Evolutionary conservation across 805 yeast species (phyloP), one percentile per base, ranked within the genome.

Genomic region (Lachancea waltii): DNA sequence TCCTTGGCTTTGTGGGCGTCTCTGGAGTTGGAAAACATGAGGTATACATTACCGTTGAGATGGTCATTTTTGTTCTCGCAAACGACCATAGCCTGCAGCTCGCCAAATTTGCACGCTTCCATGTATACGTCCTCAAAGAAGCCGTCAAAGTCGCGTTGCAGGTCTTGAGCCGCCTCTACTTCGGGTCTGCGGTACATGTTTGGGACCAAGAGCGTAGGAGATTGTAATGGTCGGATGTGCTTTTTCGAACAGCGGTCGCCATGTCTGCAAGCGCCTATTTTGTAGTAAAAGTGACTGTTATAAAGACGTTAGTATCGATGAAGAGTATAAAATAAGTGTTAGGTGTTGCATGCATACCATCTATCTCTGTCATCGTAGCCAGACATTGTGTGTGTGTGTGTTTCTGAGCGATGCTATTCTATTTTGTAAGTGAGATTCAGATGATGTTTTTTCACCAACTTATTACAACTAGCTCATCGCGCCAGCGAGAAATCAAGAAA

Each of bases 261-360:
- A 58, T 89, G 96, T 43, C 96, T 70, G 53, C 97, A 89, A 0
- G 95, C 94, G 0, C 97, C 97, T 21, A 86, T 84, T 56, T 81
- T 85, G 45, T 72, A 68, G 54, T 79, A 86, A 55, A 87, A 87
- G 26, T 75, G 65, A 47, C 81, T 74, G 16, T 31, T 26, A 13
- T 9, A 20, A 27, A 29, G 25, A 26, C 24, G 46, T 41, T 41
- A 34, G 41, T 42, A 37, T 18, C 5, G 10, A 4, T 28, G 16
- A 11, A 7, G 13, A 9, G 33, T 6, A 7, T 21, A 15, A 27
- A 23, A 17, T 13, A 17, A 32, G 32, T 16, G 20, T 16, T 21
- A 19, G 8, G 17, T 14, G 14, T 16, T 6, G 10, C 18, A n/a
- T 26, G 9, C 51, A 36, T 47, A 47, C 51, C 51, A 47, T 36